Evolutionary conservation across 2,329 filamentous ascomycete genomes (phyloP).

Genomic region (Monilinia vaccinii-corymbosi): DNA sequence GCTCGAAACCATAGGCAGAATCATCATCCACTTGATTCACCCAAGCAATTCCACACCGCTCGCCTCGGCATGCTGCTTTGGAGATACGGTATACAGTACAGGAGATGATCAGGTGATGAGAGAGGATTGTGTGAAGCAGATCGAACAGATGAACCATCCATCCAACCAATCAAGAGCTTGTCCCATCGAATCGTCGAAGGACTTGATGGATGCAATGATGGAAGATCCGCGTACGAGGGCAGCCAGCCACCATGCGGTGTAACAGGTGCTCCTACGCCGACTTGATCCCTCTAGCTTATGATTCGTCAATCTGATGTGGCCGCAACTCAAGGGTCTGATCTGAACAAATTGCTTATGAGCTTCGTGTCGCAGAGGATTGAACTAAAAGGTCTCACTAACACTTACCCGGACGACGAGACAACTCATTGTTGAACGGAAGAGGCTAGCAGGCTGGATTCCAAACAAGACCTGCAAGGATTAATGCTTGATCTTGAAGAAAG

Average conservation of each 20-base stretch:
- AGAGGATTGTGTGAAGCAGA: not conserved
- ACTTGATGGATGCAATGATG: not conserved
- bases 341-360: conserved; percentile 6
- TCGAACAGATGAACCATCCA: not conserved
- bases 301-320: conserved; percentile 7
- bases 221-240: not conserved
- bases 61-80: conserved; percentile 3
- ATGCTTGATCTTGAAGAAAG: conserved; percentile 5
- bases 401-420: not conserved
- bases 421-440: conserved; percentile 1
- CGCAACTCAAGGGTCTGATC: not conserved
- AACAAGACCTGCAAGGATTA: conserved; percentile 6
- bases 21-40: not conserved
- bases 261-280: not conserved
- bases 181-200: not conserved
- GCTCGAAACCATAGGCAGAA: not conserved
- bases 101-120: not conserved
- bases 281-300: not conserved
- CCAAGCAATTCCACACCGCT: conserved; percentile 1
- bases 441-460: conserved; percentile 1
- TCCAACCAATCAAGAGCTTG: not conserved
- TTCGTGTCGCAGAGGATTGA: not conserved
- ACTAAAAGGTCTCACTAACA: conserved; percentile 9
- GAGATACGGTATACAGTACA: not conserved
- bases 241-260: not conserved